Percentiles rank a stretch among this genome's conserved stretches.
These are phyloP conservation scores for Closterium sp. DNA, from an alignment of 139 green algal species.

Conservation along the genomic window DNA sequence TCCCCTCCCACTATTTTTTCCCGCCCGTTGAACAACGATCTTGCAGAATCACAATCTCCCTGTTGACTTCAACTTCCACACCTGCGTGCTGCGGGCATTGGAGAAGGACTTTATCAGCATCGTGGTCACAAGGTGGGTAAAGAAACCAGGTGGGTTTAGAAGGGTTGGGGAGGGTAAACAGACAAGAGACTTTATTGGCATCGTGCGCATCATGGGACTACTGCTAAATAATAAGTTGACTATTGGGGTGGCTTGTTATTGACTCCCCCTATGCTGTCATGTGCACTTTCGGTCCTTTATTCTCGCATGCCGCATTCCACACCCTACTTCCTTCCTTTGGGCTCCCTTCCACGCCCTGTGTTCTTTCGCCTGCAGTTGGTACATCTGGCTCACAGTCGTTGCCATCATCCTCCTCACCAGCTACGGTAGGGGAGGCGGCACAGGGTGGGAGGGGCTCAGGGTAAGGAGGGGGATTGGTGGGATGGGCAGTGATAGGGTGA, in stretches of 20 bases:
- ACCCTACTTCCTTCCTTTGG: too few species aligned
- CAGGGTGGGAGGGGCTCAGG: not conserved
- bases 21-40: too few species aligned
- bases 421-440: not conserved
- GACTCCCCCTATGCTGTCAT: not conserved
- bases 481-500: not conserved
- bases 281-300: not conserved
- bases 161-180: too few species aligned
- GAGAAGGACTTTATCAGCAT: not conserved
- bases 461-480: too few species aligned
- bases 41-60: not conserved
- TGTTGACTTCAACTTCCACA: not conserved
- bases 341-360: too few species aligned
- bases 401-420: not conserved
- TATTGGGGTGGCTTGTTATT: not conserved
- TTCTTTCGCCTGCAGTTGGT: not conserved
- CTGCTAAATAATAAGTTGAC: not conserved
- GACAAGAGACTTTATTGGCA: not conserved
- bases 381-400: not conserved
- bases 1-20: not conserved
- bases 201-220: too few species aligned
- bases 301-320: too few species aligned
- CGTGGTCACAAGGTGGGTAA: not conserved
- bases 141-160: too few species aligned
- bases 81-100: not conserved